Evolutionary conservation across 176 grass and related monocot species (phyloP).

Genomic region (Carex myosuroides): DNA sequence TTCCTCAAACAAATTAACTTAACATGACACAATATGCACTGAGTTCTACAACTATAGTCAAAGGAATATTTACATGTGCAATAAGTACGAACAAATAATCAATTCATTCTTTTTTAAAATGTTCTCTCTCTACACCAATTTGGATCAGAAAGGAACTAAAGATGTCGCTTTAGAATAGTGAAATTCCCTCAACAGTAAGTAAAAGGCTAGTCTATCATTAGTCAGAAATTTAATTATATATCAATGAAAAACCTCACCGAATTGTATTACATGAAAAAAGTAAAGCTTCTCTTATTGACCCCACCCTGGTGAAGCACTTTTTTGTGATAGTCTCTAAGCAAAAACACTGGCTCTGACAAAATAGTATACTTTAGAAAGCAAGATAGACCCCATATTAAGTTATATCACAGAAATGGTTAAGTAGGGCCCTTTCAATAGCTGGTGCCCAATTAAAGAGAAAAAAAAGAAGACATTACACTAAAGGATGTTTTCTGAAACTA

Average conservation of each 20-base stretch:
- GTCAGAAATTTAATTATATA: slow-evolving; percentile 2
- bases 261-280: not conserved
- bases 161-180: slow-evolving; percentile 12
- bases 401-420: slow-evolving; percentile 37
- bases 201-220: slow-evolving; percentile 1
- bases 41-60: not conserved
- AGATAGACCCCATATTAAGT: slow-evolving; percentile 23
- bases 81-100: slow-evolving; percentile 1
- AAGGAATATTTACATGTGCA: slow-evolving; percentile 6
- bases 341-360: slow-evolving; percentile 18
- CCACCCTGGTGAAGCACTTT: slow-evolving; percentile 10
- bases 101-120: slow-evolving; percentile 1
- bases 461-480: slow-evolving; percentile 6
- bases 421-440: slow-evolving; percentile 45
- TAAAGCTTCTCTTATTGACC: not conserved
- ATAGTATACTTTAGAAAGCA: slow-evolving; percentile 13
- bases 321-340: not conserved
- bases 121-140: not conserved
- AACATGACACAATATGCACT: not conserved
- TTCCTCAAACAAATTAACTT: not conserved
- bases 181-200: slow-evolving; percentile 22
- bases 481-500: not conserved
- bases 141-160: not conserved
- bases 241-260: not conserved
- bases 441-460: slow-evolving; percentile 34